phyloP scores from a whole-genome alignment of 179 eudicot species.

The Carnegiea gigantea region DNA sequence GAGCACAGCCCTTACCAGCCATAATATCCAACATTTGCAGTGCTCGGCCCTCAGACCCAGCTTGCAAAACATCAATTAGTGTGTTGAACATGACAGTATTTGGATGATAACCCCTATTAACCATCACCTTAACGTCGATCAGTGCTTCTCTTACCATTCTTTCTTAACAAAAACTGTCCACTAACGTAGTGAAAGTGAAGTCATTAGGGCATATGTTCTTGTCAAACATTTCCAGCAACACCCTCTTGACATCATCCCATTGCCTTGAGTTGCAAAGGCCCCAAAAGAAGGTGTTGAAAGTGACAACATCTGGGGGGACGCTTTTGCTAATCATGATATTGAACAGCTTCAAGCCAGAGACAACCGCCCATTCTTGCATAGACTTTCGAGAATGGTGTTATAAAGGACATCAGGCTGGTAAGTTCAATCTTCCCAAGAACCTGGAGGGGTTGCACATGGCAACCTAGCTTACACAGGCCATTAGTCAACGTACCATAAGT shows the following conservation, averaged over 20 bases:
- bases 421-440: too few species aligned
- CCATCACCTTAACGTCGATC: not conserved
- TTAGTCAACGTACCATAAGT: too few species aligned
- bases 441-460: too few species aligned
- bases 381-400: too few species aligned
- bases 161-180: not conserved
- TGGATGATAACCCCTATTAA: not conserved
- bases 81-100: not conserved
- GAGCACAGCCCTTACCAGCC: not conserved
- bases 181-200: not conserved
- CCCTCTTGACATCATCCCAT: not conserved
- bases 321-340: too few species aligned
- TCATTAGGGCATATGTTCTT: not conserved
- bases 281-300: too few species aligned
- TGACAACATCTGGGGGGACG: too few species aligned
- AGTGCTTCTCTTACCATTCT: conserved; percentile 8
- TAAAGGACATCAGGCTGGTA: too few species aligned
- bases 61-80: conserved; percentile 9
- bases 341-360: too few species aligned
- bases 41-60: conserved; percentile 9
- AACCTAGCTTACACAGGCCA: too few species aligned
- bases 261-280: not conserved
- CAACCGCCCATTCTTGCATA: too few species aligned
- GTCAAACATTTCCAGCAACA: not conserved
- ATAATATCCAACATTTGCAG: not conserved